These are phyloP conservation scores for Cicer arietinum DNA, from an alignment of 306 rosid genomes.

Conservation along the genomic window DNA sequence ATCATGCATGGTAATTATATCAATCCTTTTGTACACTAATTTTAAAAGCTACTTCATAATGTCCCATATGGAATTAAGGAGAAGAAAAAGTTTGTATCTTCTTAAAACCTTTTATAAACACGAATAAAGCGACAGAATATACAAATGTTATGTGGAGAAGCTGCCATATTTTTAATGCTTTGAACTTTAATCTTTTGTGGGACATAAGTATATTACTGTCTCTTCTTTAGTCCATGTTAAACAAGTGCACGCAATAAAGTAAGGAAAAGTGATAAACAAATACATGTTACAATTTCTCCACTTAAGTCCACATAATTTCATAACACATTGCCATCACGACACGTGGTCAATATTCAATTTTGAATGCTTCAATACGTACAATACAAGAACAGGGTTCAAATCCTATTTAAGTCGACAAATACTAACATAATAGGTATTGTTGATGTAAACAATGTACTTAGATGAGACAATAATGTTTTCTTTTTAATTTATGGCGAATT, in stretches of 20 bases:
- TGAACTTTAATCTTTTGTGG: background rate
- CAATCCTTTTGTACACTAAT: too few species aligned
- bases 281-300: slow-evolving; percentile 9
- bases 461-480: too few species aligned
- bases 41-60: too few species aligned
- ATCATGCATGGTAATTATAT: too few species aligned
- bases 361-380: background rate
- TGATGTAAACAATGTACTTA: too few species aligned
- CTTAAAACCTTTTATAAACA: too few species aligned
- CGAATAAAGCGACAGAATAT: background rate
- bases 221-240: slow-evolving; percentile 16
- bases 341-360: slow-evolving; percentile 31
- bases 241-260: slow-evolving; percentile 42
- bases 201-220: background rate
- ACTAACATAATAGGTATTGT: too few species aligned
- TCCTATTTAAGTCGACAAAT: too few species aligned
- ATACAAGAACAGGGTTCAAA: too few species aligned
- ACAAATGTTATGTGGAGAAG: background rate
- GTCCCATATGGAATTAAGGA: too few species aligned
- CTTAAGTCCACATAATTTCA: slow-evolving; percentile 42
- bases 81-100: too few species aligned
- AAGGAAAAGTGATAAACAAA: background rate
- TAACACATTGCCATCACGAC: background rate
- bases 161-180: slow-evolving; percentile 14
- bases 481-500: too few species aligned